phyloP scores from a whole-genome alignment of 202 grass and related monocot species.

The Schoenoplectus triqueter region DNA sequence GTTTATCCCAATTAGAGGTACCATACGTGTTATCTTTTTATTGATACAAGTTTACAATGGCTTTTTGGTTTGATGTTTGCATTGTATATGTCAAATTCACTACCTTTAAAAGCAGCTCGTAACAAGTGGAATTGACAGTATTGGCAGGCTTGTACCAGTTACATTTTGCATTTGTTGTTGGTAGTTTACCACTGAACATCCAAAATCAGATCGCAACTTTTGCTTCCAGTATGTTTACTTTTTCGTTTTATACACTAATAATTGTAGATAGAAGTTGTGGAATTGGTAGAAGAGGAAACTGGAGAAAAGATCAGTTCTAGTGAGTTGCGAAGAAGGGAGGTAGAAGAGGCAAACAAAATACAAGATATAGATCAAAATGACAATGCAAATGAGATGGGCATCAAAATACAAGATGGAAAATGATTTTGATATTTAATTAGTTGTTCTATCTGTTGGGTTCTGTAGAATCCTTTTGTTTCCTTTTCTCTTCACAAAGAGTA shows the following conservation, averaged over 20 bases:
- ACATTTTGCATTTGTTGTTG: neutral
- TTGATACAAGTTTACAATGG: neutral
- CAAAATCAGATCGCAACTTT: neutral
- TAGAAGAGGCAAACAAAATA: conserved; percentile 45
- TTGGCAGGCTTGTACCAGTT: neutral
- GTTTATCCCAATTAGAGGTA: conserved; percentile 75
- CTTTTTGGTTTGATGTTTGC: neutral
- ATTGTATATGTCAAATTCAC: neutral
- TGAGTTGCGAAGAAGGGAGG: conserved; percentile 67
- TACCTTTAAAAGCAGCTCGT: neutral
- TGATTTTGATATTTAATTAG: conserved; percentile 17
- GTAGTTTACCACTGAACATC: neutral
- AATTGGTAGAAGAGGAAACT: conserved; percentile 70
- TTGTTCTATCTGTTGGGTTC: conserved; percentile 21
- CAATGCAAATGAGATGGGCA: neutral
- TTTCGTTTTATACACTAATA: conserved; percentile 5
- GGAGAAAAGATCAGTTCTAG: conserved; percentile 89
- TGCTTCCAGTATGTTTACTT: neutral
- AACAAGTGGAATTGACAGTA: neutral
- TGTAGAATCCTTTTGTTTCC: neutral
- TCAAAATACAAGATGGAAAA: conserved; percentile 21
- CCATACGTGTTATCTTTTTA: neutral
- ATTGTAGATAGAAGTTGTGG: conserved; percentile 72
- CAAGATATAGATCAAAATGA: conserved; percentile 16
- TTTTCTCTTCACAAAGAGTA: neutral